Base-by-base conservation (phyloP, 2,329 filamentous ascomycete genomes). In the Penicillium polonicum region DNA sequence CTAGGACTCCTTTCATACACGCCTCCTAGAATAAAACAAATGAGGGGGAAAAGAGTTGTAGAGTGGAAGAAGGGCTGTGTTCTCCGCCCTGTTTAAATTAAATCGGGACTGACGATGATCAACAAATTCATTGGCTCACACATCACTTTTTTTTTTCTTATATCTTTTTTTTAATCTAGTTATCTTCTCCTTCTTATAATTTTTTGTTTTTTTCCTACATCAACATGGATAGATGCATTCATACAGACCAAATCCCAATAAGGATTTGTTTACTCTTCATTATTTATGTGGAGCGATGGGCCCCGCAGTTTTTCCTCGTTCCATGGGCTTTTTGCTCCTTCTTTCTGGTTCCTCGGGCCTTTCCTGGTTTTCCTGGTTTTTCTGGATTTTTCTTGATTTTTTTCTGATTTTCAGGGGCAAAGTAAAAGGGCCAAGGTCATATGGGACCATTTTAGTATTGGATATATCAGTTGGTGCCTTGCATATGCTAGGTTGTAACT, bases 21-120 rank as follows among this genome's bases (percentile, higher is more conserved):
- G 49, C 39, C 49, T 44, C 39, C 49, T 52, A 36, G 48, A 44
- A 31, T 38, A 17, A 55, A 39, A 45, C 60, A 53, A 53, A 50
- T 59, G 58, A 39, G 41, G 57, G 52, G 49, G 31, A 7, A 7
- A 52, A 52, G 48, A 44, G 56, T 54, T 43, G 59, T 43, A 62
- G 55, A 60, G 56, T 52, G 60, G 59, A 63, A 61, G 60, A 54
- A 60, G 59, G 54, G 60, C 59, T 63, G 60, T 62, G 62, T 66
- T 65, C 62, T 67, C 65, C 65, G 65, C 65, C 64, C 64, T 67
- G 64, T 57, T 63, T 60, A 64, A 67, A 66, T 66, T 59, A 67
- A 60, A 66, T 66, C 56, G 62, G 62, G 60, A 54, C 55, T 48
- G 21, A 48, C 44, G 54, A 63, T 65, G 59, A 62, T 61, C 53